Evolutionary conservation across 257 asterid genomes (phyloP), one percentile per base, ranked within the genome.

Genomic region (Linderniella brevidens): DNA sequence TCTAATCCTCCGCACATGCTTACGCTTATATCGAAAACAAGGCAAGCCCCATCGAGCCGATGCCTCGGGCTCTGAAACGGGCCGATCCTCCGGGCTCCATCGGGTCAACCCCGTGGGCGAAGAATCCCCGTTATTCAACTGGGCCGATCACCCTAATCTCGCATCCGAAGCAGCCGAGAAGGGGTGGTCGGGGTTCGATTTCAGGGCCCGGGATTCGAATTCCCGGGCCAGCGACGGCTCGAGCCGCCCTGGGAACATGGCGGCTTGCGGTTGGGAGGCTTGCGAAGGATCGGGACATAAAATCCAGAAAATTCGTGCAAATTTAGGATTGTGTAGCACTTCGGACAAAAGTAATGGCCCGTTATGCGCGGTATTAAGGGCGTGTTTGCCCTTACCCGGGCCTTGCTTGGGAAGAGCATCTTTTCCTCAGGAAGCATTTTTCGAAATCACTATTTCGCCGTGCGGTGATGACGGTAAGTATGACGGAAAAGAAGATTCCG

Each of bases 351-450:
- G 17, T 11, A 20, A 13, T 8, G 20, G 32, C 3, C 36, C 38
- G 5, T 37, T 54, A 29, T 75, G 32, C 6, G 32, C 6, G 32
- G 79, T 76, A 12, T 59, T 81, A 0, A 64, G 66, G 41, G 70
- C 93, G 11, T 55, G 60, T 44, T 54, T 81, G 61, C 93, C 93
- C 8, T 52, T 81, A 50, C 93, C 93, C 0, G 93, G 93, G 12
- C 93, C 93, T 3, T 69, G 61, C n/a, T 50, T 72, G 41, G 77
- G 78, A 13, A 63, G 46, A 47, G 64, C 76, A 1, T 73, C 76
- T 43, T 81, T 81, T 49, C 90, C 93, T 0, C 90, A 77, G 36
- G 90, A 77, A 61, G 78, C 90, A 1, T 77, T 77, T 66, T 81
- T 81, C 49, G 93, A 81, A 61, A 61, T 81, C 47, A 78, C 73